A percentile compares a stretch with the other conserved stretches of the same genome.
phyloP scores from a whole-genome alignment of 2,329 filamentous ascomycete genomes.

The Alternaria alternata region DNA sequence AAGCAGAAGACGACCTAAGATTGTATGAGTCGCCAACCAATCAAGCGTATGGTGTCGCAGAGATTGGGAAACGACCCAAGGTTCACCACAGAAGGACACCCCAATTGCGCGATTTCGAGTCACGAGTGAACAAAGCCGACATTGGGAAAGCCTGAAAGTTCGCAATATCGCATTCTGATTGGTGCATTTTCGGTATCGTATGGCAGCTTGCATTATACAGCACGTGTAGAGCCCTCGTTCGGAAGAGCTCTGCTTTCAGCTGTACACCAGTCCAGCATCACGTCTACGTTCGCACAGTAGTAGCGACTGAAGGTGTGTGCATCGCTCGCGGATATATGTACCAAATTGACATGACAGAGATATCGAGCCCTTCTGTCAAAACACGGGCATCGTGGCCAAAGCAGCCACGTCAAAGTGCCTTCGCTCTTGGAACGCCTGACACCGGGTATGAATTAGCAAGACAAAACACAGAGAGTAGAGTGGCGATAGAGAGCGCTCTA shows the following conservation, averaged over 20 bases:
- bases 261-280: not conserved
- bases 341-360: not conserved
- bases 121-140: not conserved
- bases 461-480: not conserved
- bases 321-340: not conserved
- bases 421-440: conserved; percentile 11
- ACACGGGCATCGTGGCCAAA: not conserved
- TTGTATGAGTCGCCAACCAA: not conserved
- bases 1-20: not conserved
- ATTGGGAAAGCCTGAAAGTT: not conserved
- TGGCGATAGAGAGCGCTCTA: conserved; percentile 17
- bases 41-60: not conserved
- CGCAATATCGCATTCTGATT: not conserved
- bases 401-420: not conserved
- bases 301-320: not conserved
- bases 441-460: conserved; percentile 6
- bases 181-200: not conserved
- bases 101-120: not conserved
- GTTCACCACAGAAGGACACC: not conserved
- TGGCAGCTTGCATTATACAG: not conserved
- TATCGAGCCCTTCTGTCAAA: not conserved
- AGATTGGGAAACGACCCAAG: not conserved
- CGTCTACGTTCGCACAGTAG: not conserved
- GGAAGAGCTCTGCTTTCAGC: not conserved
- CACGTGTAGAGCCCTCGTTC: not conserved